Conservation (phyloP, 2,329 filamentous ascomycete species). For the Colletotrichum sp. region DNA sequence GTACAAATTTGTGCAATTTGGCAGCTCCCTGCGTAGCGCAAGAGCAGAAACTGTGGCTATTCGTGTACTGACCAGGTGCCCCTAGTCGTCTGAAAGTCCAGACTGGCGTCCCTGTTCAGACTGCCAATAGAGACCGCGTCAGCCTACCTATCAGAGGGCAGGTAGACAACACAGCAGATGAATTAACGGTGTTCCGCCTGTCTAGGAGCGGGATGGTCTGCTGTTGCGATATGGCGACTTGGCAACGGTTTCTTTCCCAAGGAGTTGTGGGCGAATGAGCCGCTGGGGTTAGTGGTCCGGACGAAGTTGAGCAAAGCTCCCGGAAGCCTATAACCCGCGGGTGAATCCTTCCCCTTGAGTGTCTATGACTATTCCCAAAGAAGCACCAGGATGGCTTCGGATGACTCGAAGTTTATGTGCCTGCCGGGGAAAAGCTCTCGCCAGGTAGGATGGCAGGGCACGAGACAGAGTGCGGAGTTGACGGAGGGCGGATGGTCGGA, state of each 20-base stretch:
- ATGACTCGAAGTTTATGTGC: constrained; percentile 8
- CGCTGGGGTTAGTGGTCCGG: neutral
- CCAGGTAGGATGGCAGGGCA: neutral
- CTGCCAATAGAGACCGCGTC: neutral
- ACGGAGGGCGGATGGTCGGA: neutral
- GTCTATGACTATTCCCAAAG: neutral
- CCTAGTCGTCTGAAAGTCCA: constrained; percentile 11
- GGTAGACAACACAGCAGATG: neutral
- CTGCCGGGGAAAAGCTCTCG: neutral
- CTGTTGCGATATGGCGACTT: neutral
- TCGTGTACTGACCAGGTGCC: constrained; percentile 1
- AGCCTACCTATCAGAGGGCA: neutral
- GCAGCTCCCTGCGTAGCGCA: constrained; percentile 5
- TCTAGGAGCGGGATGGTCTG: neutral
- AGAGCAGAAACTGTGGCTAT: constrained; percentile 6
- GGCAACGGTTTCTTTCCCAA: neutral
- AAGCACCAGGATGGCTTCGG: neutral
- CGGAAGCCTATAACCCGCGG: neutral
- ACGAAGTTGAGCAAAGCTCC: neutral
- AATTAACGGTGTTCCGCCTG: neutral
- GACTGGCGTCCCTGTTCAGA: neutral
- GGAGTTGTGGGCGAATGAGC: neutral
- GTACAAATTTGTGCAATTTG: neutral
- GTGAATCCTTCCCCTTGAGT: neutral
- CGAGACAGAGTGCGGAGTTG: neutral